Percentiles rank a stretch among this genome's conserved stretches.
phyloP scores from a whole-genome alignment of 768 basidiomycete species.

The Thelephora ganbajun region DNA sequence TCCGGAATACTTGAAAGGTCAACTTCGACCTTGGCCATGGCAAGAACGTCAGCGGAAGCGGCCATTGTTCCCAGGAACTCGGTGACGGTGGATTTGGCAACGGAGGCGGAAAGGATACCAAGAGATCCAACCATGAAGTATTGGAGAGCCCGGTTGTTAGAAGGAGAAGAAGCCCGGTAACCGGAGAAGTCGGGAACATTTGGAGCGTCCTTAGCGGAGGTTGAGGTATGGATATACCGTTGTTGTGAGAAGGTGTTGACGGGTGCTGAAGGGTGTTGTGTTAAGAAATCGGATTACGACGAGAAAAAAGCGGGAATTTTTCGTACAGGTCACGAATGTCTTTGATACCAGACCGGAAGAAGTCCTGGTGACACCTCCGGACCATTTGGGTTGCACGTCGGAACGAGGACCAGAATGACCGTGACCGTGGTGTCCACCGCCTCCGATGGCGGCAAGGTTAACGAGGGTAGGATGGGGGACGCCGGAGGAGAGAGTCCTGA shows the following conservation, averaged over 20 bases:
- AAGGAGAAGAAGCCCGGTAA: constrained; percentile 59
- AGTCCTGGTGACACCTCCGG: constrained; percentile 36
- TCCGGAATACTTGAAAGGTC: constrained; percentile 84
- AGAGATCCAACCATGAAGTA: constrained; percentile 89
- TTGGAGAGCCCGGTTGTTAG: constrained; percentile 60
- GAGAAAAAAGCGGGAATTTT: neutral
- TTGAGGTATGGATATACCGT: constrained; percentile 69
- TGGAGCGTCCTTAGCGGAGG: constrained; percentile 51
- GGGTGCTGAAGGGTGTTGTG: constrained; percentile 25
- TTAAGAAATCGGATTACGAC: neutral
- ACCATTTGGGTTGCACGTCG: constrained; percentile 51
- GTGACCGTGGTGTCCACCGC: constrained; percentile 44
- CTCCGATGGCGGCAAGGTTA: constrained; percentile 55
- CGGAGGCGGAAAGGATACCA: constrained; percentile 88
- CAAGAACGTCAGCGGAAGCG: constrained; percentile 94
- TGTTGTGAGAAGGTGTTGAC: constrained; percentile 42
- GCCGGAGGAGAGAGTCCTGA: constrained; percentile 66
- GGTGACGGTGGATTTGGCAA: constrained; percentile 84
- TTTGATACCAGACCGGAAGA: constrained; percentile 48
- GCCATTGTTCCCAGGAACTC: constrained; percentile 95
- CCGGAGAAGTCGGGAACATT: constrained; percentile 81
- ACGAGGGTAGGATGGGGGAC: constrained; percentile 65
- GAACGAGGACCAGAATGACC: constrained; percentile 38
- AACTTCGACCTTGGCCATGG: constrained; percentile 95
- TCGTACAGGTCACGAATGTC: constrained; percentile 49